phyloP scores from a whole-genome alignment of 257 asterid species.

The Verbascum thapsus region DNA sequence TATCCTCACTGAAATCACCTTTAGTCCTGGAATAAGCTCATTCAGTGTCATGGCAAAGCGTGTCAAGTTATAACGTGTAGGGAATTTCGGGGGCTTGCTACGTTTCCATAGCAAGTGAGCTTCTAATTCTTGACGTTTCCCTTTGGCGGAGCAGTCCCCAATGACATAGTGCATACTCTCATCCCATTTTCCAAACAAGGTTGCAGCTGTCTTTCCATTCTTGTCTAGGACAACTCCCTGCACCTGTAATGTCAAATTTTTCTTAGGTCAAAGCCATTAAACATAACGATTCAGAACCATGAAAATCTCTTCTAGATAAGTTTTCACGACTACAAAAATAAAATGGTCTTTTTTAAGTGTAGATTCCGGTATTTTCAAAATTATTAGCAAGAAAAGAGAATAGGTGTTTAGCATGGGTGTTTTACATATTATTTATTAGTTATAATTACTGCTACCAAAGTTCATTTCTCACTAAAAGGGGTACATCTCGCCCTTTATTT shows the following conservation, averaged over 20 bases:
- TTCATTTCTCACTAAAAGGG: no score
- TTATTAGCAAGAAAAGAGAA: no score
- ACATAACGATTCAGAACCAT: not conserved
- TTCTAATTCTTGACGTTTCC: slow-evolving; percentile 65
- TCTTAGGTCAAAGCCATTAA: slow-evolving; percentile 22
- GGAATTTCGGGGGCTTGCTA: slow-evolving; percentile 73
- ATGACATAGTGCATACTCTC: slow-evolving; percentile 81
- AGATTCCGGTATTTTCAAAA: no score
- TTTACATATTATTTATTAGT: slow-evolving; percentile 1
- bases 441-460: not conserved
- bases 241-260: slow-evolving; percentile 59
- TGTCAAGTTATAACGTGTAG: slow-evolving; percentile 84
- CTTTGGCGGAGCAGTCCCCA: slow-evolving; percentile 69
- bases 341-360: no score
- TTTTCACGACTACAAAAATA: no score
- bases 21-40: slow-evolving; percentile 75
- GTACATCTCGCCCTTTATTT: no score
- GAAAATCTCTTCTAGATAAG: no score
- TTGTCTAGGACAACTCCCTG: slow-evolving; percentile 87
- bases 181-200: slow-evolving; percentile 93
- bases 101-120: slow-evolving; percentile 83
- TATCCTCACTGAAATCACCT: slow-evolving; percentile 45
- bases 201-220: slow-evolving; percentile 80
- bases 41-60: slow-evolving; percentile 91
- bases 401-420: no score